Evolutionary conservation across 148 eudicot genomes (phyloP), one percentile per base, ranked within the genome.

Genomic region (Polygonum maritimum): DNA sequence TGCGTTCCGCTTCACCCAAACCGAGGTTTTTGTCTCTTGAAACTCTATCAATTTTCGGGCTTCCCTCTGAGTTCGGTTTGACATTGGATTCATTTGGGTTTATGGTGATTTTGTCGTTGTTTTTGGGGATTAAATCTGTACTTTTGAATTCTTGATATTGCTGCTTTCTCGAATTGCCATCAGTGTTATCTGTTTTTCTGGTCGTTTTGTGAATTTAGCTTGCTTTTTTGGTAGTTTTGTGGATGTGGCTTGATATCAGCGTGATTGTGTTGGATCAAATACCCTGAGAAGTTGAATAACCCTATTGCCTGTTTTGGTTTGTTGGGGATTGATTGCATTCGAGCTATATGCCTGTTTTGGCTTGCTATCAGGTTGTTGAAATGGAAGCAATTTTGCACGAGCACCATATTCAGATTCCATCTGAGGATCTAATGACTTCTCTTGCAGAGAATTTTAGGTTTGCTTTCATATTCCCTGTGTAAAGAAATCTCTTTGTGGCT

Each of bases 391-490:
- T 95, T 40, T 62, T 95, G 79, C 98, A 83, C 80, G 90, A 86
- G 62, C 86, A 95, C 75, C 82, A 84, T 44, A 77, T 76, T 75
- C 81, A 80, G 67, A 82, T 95, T 79, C 99, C 99, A 5, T 67
- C 85, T 65, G 88, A 88, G n/a, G 98, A 95, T 80, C 78, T 87
- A 79, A 89, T 95, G 49, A 86, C 78, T 74, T 85, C 88, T 80
- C 88, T 95, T 79, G 94, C 99, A 47, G 84, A 89, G 41, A 89
- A 87, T 83, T 95, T 95, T 80, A 92, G 98, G 98, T 92, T 77
- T 36, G 71, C 45, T 15, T 67, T 67, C 44, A 14, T n/a, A 4
- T 36, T 63, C 69, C 69, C 16, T 67, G 21, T 67, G 35, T 67
- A 16, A 1, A 36, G 19, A 18, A 13, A 36, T 67, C 21, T 35